phyloP scores from a whole-genome alignment of 495 filamentous ascomycete species.

The Achaetomiella virescens region DNA sequence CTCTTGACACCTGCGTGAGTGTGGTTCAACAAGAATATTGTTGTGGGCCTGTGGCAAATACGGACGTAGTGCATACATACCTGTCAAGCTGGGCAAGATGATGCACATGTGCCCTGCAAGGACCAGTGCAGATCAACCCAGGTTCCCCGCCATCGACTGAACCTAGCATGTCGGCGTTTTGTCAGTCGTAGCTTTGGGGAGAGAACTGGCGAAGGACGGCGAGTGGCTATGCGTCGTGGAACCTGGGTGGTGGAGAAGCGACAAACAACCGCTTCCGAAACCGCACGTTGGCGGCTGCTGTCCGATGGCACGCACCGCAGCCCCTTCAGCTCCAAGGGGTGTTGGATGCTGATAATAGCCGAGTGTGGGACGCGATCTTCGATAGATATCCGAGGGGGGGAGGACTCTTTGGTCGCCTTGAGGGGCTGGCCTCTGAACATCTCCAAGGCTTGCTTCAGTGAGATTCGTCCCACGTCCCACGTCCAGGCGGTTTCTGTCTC shows the following conservation, averaged over 20 bases:
- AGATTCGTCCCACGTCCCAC: too few relatives aligned
- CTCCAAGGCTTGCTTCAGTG: too few relatives aligned
- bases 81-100: constrained; percentile 14
- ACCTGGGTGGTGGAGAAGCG: not conserved
- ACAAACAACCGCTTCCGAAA: constrained; percentile 6
- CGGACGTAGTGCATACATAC: constrained; percentile 26
- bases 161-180: not conserved
- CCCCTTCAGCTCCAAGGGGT: too few relatives aligned
- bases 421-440: too few relatives aligned
- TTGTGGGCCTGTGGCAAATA: constrained; percentile 19
- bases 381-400: too few relatives aligned
- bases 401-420: too few relatives aligned
- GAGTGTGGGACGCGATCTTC: not conserved
- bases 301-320: not conserved
- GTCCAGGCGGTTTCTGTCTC: too few relatives aligned
- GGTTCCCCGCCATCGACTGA: not conserved
- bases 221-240: constrained; percentile 7
- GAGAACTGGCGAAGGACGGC: not conserved
- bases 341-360: not conserved
- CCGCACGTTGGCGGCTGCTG: not conserved
- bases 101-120: constrained; percentile 6
- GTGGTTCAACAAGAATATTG: constrained; percentile 31
- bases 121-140: constrained; percentile 1
- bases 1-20: constrained; percentile 12
- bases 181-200: not conserved